Conservation (phyloP, 225 moss, liverwort and hornwort genomes). For the Sphagnum contortum region DNA sequence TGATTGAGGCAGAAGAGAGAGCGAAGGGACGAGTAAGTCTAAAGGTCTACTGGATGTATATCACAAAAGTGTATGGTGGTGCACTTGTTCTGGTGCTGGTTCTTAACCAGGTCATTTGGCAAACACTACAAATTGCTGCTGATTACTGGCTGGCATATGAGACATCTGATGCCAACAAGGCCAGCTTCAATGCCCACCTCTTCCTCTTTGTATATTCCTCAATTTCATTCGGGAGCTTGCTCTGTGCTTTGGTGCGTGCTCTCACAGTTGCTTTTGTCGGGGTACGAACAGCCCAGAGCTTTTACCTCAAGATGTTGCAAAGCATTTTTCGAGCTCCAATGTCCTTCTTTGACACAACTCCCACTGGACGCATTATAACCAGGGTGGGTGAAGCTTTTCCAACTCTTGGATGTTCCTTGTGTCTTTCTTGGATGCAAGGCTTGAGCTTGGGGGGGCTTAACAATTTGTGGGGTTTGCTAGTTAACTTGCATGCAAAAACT, state of each 20-base stretch:
- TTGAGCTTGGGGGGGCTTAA: too few species aligned
- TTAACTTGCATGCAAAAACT: too few species aligned
- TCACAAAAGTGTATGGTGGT: constrained; percentile 53
- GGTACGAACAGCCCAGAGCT: constrained; percentile 45
- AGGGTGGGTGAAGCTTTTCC: constrained; percentile 18
- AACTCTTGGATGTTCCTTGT: too few species aligned
- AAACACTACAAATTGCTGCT: constrained; percentile 42
- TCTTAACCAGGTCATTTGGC: constrained; percentile 41
- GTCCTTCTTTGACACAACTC: constrained; percentile 86
- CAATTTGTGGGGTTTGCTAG: too few species aligned
- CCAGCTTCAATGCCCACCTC: constrained; percentile 21
- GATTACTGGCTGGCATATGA: constrained; percentile 81
- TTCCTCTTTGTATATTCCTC: constrained; percentile 48
- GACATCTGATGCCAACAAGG: constrained; percentile 29
- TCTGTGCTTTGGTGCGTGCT: constrained; percentile 40
- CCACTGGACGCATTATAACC: constrained; percentile 56
- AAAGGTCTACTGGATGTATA: constrained; percentile 57
- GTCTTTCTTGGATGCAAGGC: too few species aligned
- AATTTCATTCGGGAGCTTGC: constrained; percentile 39
- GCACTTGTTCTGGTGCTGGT: constrained; percentile 29
- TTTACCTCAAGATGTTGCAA: constrained; percentile 60
- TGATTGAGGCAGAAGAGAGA: constrained; percentile 69
- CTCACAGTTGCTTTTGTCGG: constrained; percentile 33
- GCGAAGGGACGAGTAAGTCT: constrained; percentile 52
- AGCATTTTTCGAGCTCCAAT: constrained; percentile 69